These are phyloP conservation scores for Malus hybrid DNA, from an alignment of 331 rosid genomes.

Conservation along the genomic window DNA sequence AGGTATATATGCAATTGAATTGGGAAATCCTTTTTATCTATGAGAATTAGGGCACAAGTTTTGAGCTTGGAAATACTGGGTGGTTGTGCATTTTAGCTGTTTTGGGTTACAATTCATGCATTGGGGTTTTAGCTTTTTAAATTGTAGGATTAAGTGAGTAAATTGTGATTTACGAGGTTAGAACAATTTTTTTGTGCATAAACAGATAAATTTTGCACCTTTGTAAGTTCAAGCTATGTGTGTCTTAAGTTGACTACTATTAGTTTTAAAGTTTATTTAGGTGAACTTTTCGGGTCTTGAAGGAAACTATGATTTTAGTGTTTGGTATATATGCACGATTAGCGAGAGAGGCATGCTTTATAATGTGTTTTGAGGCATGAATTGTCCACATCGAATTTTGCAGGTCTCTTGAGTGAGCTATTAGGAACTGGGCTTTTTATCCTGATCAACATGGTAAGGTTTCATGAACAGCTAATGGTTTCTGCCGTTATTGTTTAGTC, in stretches of 20 bases:
- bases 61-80: slow-evolving; percentile 3
- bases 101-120: not conserved
- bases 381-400: not conserved
- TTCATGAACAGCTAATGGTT: not conserved
- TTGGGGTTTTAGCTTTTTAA: not conserved
- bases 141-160: not conserved
- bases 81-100: not conserved
- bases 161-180: not conserved
- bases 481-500: not conserved
- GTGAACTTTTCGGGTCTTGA: not conserved
- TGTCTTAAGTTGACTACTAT: not conserved
- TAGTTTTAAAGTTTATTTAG: not conserved
- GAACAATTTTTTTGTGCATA: not conserved
- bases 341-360: not conserved
- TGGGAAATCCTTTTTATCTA: not conserved
- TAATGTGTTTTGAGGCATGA: not conserved
- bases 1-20: not conserved
- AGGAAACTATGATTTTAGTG: too few species aligned
- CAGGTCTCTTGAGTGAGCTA: slow-evolving; percentile 22
- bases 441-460: slow-evolving; percentile 28
- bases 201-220: not conserved
- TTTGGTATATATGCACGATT: not conserved
- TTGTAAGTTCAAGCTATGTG: not conserved
- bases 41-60: not conserved
- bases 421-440: not conserved